A percentile compares a stretch with the other conserved stretches of the same genome.
Conservation (phyloP, 768 basidiomycete genomes). For the Leucosporidium scottii region DNA sequence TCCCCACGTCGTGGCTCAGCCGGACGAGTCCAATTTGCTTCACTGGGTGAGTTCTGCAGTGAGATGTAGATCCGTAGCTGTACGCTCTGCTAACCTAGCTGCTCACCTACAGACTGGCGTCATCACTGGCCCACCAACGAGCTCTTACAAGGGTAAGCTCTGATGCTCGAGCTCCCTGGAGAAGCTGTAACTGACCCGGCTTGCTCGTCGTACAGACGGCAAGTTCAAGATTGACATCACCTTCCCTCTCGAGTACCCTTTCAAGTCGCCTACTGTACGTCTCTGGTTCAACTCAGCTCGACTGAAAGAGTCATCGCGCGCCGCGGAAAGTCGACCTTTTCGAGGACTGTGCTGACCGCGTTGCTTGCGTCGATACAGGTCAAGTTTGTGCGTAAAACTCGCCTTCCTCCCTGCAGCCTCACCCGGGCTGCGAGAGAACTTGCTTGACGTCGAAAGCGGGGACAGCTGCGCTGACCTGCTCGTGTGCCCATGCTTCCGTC, state of each 20-base stretch:
- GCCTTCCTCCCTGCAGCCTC: no score
- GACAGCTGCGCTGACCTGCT: background rate
- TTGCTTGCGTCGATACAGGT: conserved; percentile 6
- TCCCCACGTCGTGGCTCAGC: conserved; percentile 13
- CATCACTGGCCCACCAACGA: conserved; percentile 29
- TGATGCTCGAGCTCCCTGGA: no score
- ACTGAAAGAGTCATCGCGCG: background rate
- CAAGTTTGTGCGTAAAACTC: conserved; percentile 35
- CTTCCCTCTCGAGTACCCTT: conserved; percentile 28
- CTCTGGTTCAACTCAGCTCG: background rate
- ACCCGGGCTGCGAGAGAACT: background rate
- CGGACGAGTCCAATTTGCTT: conserved; percentile 29
- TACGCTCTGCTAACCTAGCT: background rate
- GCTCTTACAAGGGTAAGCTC: conserved; percentile 21
- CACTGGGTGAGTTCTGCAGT: conserved; percentile 23
- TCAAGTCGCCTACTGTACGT: conserved; percentile 30
- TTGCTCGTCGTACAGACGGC: background rate
- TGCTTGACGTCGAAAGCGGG: background rate
- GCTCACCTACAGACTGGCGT: conserved; percentile 15
- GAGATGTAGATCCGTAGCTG: no score
- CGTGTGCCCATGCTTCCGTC: background rate
- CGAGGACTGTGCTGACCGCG: background rate
- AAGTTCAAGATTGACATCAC: conserved; percentile 11
- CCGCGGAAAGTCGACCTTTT: accelerated
- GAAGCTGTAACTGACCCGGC: no score